Evolutionary conservation across 306 rosid species (phyloP).

Genomic region (Rosa rugosa): DNA sequence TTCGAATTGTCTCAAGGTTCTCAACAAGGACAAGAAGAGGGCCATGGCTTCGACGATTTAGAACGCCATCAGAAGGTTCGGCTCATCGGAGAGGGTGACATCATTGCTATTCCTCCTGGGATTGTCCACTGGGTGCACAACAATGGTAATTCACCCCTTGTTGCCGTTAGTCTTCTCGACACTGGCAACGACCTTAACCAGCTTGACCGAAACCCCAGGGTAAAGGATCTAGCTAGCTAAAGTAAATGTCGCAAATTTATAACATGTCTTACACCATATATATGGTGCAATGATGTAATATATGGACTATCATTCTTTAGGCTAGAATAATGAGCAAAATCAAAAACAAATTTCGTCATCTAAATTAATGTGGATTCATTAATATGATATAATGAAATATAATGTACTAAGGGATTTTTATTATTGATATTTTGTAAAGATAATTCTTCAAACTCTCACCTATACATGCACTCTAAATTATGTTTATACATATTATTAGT

Average conservation of each 20-base stretch:
- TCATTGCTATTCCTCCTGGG: slow-evolving; percentile 42
- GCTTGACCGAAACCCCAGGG: slow-evolving; percentile 62
- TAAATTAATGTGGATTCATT: too few relatives aligned
- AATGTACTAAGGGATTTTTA: too few relatives aligned
- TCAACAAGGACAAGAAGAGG: neutral
- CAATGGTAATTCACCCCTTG: slow-evolving; percentile 29
- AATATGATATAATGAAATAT: too few relatives aligned
- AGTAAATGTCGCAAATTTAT: neutral
- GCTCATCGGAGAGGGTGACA: slow-evolving; percentile 33
- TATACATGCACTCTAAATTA: too few relatives aligned
- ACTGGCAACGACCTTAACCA: slow-evolving; percentile 43
- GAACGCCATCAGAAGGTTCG: slow-evolving; percentile 44
- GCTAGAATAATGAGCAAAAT: too few relatives aligned
- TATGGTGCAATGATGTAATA: neutral
- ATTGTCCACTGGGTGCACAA: slow-evolving; percentile 41
- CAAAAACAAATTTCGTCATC: too few relatives aligned
- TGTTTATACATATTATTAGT: neutral
- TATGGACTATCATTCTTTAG: too few relatives aligned
- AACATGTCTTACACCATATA: too few relatives aligned
- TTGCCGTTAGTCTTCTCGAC: slow-evolving; percentile 43
- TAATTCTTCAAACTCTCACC: too few relatives aligned
- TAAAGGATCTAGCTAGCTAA: neutral
- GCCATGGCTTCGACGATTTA: neutral
- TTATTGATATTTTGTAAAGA: too few relatives aligned
- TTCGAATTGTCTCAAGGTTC: slow-evolving; percentile 31